Base-by-base conservation (phyloP, 352 stramenopile genomes). In the Globisporangium apiculatum region DNA sequence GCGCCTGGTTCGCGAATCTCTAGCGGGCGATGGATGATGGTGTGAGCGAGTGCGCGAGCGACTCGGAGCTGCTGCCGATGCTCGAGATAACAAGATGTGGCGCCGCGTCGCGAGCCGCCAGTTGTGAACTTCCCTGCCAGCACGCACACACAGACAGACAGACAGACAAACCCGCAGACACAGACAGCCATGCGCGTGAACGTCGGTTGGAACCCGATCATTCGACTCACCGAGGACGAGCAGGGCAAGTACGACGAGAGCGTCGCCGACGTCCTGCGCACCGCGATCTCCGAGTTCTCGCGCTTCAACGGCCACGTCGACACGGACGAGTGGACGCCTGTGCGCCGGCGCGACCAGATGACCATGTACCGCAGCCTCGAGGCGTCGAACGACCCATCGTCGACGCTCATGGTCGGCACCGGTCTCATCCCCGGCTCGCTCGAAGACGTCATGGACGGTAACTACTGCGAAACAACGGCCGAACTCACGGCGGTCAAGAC, bases 381-480 rank as follows among this genome's bases (percentile, higher is more conserved):
- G 15, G 37, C 40, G 37, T 46, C 31, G 35, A 58, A 50, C 31
- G 37, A 58, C 45, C 52, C 52, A 10, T 24, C 24, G 17, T 50
- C 71, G 14, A 65, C 59, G 45, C 52, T 55, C 37, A 65, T 65
- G 59, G 41, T 65, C 24, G 59, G 60, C 47, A 58, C 60, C 7
- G 56, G 54, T 0, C 54, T 58, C 36, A 66, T 66, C 40, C 41
- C 42, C 1, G 60, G 54, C 37, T 46, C 60, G 1, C 14, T 67
- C 12, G 56, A 67, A 17, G 61, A 82, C 40, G 68, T 77, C 63
- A 79, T 82, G 72, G 60, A 64, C 18, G 72, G 72, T 1, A 58
- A 79, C 15, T 79, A 82, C 61, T 69, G 62, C 41, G 72, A 82
- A 14, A 75, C 60, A 7, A 82, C 65, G n/a, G 54, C 71, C 45